Evolutionary conservation across 2,329 filamentous ascomycete genomes (phyloP), one percentile per base, ranked within the genome.

Genomic region (Tolypocladium sp.): DNA sequence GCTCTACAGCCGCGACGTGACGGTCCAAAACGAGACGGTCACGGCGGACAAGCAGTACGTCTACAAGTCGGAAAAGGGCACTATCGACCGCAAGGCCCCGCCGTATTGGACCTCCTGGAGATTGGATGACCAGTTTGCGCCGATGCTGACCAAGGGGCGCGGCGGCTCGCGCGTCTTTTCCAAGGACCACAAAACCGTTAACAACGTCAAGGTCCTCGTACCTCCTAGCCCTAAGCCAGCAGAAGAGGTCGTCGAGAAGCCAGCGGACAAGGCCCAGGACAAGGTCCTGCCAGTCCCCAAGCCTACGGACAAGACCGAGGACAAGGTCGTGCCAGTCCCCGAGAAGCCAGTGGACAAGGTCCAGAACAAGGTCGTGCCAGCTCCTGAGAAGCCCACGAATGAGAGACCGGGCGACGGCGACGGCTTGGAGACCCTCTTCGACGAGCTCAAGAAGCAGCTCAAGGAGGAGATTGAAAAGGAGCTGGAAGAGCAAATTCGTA

Each of bases 1-100:
- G 68, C 71, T 88, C 51, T 91, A 88, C 69, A 74, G 71, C 59
- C 77, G 86, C 25, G 76, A 82, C 55, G 81, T 88, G 33, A 69
- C 72, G 35, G 82, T 82, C 4, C 71, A 76, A 3, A 86, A 87
- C 67, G 76, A 78, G 55, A 81, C 77, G 0, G 68, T 87, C 22
- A 68, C 79, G 5, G 68, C 69, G 27, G 82, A 86, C 69, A 63
- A 74, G 15, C 76, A 80, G 10, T 55, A 38, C 27, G 20, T 59
- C n/a, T 52, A 40, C 53, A 38, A 30, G 55, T 35, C 35, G 9
- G 13, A 22, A 2, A 17, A 37, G 8, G 25, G 6, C 25, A 25
- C 44, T 15, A 17, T 44, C 22, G 22, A 33, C 17, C 27, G 8
- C 27, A 5, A 17, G 2, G 17, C 17, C 3, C 15, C 8, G 15